Conservation (phyloP, 2,329 filamentous ascomycete genomes). For the Pseudogymnoascus sp. region DNA sequence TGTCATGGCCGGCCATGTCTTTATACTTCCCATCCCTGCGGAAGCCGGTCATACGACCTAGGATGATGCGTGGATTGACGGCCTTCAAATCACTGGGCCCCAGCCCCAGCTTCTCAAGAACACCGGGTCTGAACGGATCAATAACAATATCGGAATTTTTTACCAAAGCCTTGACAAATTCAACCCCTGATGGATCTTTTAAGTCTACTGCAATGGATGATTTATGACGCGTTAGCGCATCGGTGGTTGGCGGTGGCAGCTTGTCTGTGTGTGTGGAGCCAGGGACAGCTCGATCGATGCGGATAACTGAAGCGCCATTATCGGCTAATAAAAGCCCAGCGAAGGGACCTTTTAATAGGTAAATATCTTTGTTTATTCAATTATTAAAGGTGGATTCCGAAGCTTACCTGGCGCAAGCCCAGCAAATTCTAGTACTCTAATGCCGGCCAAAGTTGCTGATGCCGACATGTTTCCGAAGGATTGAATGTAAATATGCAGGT, state of each 20-base stretch:
- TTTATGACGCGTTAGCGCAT: constrained; percentile 75
- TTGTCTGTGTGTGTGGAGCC: constrained; percentile 31
- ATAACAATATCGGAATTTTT: constrained; percentile 67
- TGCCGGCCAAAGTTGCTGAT: constrained; percentile 41
- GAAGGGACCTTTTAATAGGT: constrained; percentile 59
- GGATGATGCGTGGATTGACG: constrained; percentile 66
- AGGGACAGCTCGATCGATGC: constrained; percentile 61
- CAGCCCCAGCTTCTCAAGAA: constrained; percentile 76
- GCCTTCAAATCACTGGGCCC: constrained; percentile 57
- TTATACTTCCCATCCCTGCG: constrained; percentile 77
- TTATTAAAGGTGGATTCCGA: neutral
- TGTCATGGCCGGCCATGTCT: constrained; percentile 88
- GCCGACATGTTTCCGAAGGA: constrained; percentile 16
- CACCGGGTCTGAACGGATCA: constrained; percentile 86
- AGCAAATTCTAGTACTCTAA: constrained; percentile 58
- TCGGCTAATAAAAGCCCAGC: constrained; percentile 83
- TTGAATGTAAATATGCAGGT: neutral
- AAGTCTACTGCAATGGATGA: constrained; percentile 72
- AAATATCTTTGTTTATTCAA: constrained; percentile 5
- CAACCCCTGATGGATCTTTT: constrained; percentile 54
- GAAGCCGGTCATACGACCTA: constrained; percentile 85
- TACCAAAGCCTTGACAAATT: constrained; percentile 58
- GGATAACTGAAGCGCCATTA: constrained; percentile 78
- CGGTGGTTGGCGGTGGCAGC: constrained; percentile 44
- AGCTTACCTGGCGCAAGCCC: constrained; percentile 47